Base-by-base conservation (phyloP, 805 yeast genomes). In the Candida arabinofermentans region DNA sequence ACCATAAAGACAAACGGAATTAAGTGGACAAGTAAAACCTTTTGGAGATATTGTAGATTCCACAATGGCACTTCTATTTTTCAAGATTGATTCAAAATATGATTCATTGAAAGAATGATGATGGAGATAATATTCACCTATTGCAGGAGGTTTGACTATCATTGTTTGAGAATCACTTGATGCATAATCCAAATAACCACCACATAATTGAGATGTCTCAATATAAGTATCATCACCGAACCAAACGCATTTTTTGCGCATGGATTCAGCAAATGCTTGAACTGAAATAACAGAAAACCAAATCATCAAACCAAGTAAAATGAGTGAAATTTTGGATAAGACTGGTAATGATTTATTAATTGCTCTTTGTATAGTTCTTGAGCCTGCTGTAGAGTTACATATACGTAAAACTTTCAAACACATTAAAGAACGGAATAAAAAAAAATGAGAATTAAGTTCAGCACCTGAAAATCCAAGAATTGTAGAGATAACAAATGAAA, bases 231-330 rank as follows among this genome's bases (percentile, higher is more conserved):
- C 54, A 1, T 89, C 89, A 50, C 86, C 83, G 2, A 72, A 67
- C 93, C 95, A 88, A 2, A 85, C 86, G 58, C 96, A 88, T 14
- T 74, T 82, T 35, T 96, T 67, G 36, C 84, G 68, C 1, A 86
- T 67, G 0, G 96, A 86, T 0, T 88, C 77, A 50, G 81, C 79
- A 64, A 88, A 88, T 19, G 88, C 75, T 53, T 87, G 96, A 0
- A 84, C 84, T 1, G 96, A 95, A 16, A 86, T 71, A 29, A 88
- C 79, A 0, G 89, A 83, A 60, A 86, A 84, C 32, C 87, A 68
- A 1, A 80, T 57, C 83, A 91, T 82, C 61, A 89, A 86, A 52
- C 85, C 86, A 2, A 74, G 70, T 23, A 88, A 69, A 66, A 88
- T 83, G 6, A 85, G 60, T 0, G 79, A 66, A 24, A 86, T 85